A percentile compares a stretch with the other conserved stretches of the same genome.
Evolutionary conservation across 352 stramenopile species (phyloP).

Genomic region (Globisporangium takayamanum): DNA sequence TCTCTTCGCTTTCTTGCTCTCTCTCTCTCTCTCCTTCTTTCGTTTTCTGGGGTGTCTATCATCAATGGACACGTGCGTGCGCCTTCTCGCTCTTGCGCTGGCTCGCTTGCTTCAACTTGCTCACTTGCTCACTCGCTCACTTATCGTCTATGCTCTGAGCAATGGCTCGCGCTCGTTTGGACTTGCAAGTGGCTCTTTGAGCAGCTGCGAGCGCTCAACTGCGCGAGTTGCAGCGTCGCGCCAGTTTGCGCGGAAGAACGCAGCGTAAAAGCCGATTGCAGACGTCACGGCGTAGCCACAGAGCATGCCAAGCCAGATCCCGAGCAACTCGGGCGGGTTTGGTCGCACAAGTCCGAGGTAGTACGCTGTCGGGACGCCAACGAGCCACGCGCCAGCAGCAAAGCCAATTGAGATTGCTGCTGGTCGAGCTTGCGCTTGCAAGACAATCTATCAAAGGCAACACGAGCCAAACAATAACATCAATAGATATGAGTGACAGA

Average conservation of each 20-base stretch:
- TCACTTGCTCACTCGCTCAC: no score
- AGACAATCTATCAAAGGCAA: conserved; percentile 35
- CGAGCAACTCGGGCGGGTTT: conserved; percentile 34
- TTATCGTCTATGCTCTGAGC: conserved; percentile 5
- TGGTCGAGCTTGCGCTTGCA: conserved; percentile 56
- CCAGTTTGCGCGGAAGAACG: conserved; percentile 63
- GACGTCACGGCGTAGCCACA: conserved; percentile 73
- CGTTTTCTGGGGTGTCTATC: neutral
- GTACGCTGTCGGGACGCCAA: conserved; percentile 69
- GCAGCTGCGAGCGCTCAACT: conserved; percentile 38
- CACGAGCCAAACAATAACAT: neutral
- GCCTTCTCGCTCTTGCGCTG: no score
- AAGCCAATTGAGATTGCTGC: conserved; percentile 56
- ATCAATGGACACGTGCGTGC: no score
- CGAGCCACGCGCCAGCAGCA: conserved; percentile 54
- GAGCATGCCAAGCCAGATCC: conserved; percentile 69
- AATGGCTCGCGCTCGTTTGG: conserved; percentile 13
- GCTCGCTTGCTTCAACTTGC: no score
- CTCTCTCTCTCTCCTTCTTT: neutral
- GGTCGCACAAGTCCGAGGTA: conserved; percentile 42
- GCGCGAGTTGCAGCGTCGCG: conserved; percentile 38
- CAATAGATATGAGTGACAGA: neutral
- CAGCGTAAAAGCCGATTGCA: conserved; percentile 51
- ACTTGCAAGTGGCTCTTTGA: conserved; percentile 18
- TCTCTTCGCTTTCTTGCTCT: no score